Conservation (phyloP, 2,329 filamentous ascomycete species). For the Fusarium clavum region DNA sequence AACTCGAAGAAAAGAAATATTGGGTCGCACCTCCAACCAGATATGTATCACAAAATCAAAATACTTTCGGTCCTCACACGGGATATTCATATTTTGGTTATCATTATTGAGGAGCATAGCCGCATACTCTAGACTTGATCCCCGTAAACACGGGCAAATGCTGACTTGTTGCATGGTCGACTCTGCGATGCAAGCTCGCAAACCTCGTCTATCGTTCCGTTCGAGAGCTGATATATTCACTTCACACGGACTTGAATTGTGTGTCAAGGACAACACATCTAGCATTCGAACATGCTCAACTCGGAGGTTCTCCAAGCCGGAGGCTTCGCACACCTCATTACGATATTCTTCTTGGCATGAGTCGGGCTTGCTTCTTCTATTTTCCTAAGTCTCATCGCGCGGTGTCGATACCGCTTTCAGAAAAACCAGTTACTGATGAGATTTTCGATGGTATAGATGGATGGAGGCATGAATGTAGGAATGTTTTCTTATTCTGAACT, state of each 20-base stretch:
- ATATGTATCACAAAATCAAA: too few species aligned
- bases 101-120: too few species aligned
- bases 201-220: fast-evolving
- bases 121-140: too few species aligned
- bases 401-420: fast-evolving
- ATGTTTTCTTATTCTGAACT: fast-evolving
- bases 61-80: too few species aligned
- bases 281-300: neutral
- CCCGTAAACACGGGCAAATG: too few species aligned
- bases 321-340: fast-evolving
- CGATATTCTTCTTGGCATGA: neutral
- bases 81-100: too few species aligned
- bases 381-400: neutral
- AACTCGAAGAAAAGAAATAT: too few species aligned
- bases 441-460: fast-evolving
- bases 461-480: neutral
- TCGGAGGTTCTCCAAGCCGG: neutral
- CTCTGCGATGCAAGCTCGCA: neutral
- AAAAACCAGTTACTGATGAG: fast-evolving
- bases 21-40: too few species aligned
- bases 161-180: too few species aligned
- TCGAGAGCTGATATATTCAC: neutral
- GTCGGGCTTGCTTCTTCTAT: fast-evolving
- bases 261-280: fast-evolving
- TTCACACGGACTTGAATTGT: neutral